Conservation (phyloP, 2,329 filamentous ascomycete genomes). For the Pestalotiopsis sp. region DNA sequence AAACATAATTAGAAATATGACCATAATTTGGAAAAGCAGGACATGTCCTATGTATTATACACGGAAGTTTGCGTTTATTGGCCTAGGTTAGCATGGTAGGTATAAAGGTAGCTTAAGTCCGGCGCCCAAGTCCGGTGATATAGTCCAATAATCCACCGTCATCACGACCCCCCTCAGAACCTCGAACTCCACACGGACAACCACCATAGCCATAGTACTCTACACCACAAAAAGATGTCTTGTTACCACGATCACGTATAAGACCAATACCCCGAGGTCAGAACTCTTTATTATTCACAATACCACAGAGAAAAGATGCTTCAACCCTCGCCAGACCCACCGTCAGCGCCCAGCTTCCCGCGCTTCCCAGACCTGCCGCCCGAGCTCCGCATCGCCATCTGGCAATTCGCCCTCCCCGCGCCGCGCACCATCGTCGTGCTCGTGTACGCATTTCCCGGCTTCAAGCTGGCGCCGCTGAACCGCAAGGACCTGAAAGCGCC, state of each 20-base stretch:
- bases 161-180: background rate
- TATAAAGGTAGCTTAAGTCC: background rate
- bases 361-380: slow-evolving; percentile 26
- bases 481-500: slow-evolving; percentile 22
- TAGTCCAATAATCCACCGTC: background rate
- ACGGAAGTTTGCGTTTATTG: too few species aligned
- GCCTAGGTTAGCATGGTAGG: background rate
- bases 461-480: slow-evolving; percentile 29
- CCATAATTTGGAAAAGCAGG: too few species aligned
- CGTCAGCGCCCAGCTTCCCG: background rate
- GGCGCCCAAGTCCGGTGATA: background rate
- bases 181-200: background rate
- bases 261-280: too few species aligned
- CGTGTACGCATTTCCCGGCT: slow-evolving; percentile 23
- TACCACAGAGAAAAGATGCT: background rate
- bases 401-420: slow-evolving; percentile 27
- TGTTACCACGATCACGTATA: background rate
- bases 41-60: too few species aligned
- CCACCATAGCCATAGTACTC: too few species aligned
- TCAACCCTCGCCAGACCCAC: background rate
- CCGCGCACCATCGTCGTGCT: slow-evolving; percentile 26
- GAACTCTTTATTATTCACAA: background rate
- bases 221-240: background rate
- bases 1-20: background rate
- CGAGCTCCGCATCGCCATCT: slow-evolving; percentile 31